Conservation (phyloP, 495 filamentous ascomycete species). For the Sordaria brevicollis region DNA sequence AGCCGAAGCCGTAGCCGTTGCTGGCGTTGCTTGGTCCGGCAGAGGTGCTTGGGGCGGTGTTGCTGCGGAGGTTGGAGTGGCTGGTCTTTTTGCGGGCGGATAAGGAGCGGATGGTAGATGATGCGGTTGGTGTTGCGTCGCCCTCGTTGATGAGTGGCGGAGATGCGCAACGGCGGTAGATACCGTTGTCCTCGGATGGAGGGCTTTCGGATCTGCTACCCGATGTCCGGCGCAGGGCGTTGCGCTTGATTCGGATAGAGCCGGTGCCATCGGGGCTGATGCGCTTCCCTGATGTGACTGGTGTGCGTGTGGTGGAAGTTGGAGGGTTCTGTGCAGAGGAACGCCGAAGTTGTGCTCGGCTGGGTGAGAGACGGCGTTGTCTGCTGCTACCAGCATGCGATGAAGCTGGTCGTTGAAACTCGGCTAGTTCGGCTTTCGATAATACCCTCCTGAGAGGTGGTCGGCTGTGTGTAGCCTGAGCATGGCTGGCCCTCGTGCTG, state of each 20-base stretch:
- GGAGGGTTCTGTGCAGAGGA: constrained; percentile 21
- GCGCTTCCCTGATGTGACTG: background rate
- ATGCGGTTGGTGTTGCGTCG: constrained; percentile 18
- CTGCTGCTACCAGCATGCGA: constrained; percentile 46
- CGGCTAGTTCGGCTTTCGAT: constrained; percentile 66
- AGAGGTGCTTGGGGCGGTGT: background rate
- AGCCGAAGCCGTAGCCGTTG: constrained; percentile 43
- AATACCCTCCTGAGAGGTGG: constrained; percentile 64
- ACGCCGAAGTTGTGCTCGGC: constrained; percentile 28
- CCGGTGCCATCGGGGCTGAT: background rate
- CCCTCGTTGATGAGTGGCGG: constrained; percentile 38
- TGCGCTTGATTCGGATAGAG: constrained; percentile 18
- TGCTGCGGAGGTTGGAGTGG: constrained; percentile 4
- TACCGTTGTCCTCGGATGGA: constrained; percentile 39
- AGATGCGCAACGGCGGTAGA: constrained; percentile 48
- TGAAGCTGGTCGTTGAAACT: constrained; percentile 57
- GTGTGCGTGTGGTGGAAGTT: constrained; percentile 18
- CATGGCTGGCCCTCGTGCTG: constrained; percentile 29
- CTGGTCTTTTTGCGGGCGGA: constrained; percentile 21
- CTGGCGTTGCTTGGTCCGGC: background rate
- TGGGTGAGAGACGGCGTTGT: constrained; percentile 48
- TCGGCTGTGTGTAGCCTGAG: constrained; percentile 20
- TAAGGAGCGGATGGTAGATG: background rate
- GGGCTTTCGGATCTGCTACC: constrained; percentile 32
- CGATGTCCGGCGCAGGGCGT: constrained; percentile 30